Evolutionary conservation across 495 filamentous ascomycete species (phyloP).

Genomic region (Talaromyces wortmannii): DNA sequence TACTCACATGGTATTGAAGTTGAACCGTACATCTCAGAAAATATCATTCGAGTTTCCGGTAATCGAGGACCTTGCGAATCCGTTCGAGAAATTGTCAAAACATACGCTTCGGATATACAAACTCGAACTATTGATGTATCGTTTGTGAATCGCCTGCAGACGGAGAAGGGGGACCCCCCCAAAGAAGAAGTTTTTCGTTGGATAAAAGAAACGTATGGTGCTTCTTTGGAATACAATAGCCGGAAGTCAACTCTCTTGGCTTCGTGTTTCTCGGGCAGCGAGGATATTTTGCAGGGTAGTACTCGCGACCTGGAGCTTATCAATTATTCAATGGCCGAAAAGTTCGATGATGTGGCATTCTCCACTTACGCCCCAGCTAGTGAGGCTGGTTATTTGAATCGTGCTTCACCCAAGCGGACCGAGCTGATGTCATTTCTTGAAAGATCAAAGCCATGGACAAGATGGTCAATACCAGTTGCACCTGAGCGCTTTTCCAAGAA

Average conservation of each 20-base stretch:
- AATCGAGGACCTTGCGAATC: constrained; percentile 26
- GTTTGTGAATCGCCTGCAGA: constrained; percentile 1
- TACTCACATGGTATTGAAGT: constrained; percentile 31
- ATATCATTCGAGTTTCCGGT: constrained; percentile 35
- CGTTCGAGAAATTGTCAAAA: constrained; percentile 32
- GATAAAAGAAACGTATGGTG: constrained; percentile 21
- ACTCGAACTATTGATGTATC: constrained; percentile 18
- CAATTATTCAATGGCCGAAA: constrained; percentile 6
- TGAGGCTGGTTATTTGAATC: constrained; percentile 5
- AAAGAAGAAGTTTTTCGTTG: constrained; percentile 25
- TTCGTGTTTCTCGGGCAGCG: constrained; percentile 27
- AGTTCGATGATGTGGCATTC: constrained; percentile 15
- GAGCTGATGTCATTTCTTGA: constrained; percentile 14
- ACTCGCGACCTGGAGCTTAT: constrained; percentile 30
- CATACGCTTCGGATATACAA: constrained; percentile 26
- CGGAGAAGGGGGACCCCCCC: constrained; percentile 7
- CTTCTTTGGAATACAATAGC: constrained; percentile 14
- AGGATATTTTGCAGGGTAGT: constrained; percentile 22
- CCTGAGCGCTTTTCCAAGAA: constrained; percentile 7
- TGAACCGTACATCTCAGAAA: constrained; percentile 25
- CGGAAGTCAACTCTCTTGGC: constrained; percentile 12
- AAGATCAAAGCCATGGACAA: constrained; percentile 29
- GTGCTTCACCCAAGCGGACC: background rate
- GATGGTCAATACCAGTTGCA: constrained; percentile 27
- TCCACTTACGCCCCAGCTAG: constrained; percentile 28